phyloP scores from a whole-genome alignment of 2,329 filamentous ascomycete species.

The Metarhizium humberi region DNA sequence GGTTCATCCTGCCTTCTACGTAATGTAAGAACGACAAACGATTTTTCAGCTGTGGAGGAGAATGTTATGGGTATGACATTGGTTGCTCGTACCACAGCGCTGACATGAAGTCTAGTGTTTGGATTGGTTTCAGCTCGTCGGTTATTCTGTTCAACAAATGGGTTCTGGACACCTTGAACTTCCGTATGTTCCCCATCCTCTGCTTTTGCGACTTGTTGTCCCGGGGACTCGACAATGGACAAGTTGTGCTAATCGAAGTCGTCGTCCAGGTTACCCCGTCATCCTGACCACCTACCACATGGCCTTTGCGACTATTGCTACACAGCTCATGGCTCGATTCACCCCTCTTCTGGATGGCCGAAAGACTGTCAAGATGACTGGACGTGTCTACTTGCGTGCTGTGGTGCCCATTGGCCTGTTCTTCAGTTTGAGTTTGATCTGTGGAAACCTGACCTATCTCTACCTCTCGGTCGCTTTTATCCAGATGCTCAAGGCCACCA shows the following conservation, averaged over 20 bases:
- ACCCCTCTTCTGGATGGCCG: constrained; percentile 86
- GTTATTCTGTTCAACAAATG: constrained; percentile 99
- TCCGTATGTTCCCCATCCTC: constrained; percentile 37
- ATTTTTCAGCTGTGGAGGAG: not conserved
- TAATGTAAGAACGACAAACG: constrained; percentile 42
- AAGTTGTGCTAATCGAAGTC: not conserved
- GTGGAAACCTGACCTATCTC: constrained; percentile 89
- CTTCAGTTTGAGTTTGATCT: constrained; percentile 94
- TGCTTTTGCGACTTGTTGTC: constrained; percentile 1
- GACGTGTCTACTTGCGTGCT: constrained; percentile 81
- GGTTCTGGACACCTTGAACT: constrained; percentile 78
- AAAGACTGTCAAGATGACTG: constrained; percentile 96
- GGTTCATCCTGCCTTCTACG: constrained; percentile 79
- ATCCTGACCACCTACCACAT: constrained; percentile 95
- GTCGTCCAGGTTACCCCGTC: constrained; percentile 52
- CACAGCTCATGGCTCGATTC: constrained; percentile 83
- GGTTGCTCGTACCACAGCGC: not conserved
- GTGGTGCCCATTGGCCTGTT: constrained; percentile 93
- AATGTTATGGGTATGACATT: not conserved
- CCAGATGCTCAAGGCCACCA: constrained; percentile 99
- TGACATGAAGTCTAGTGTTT: constrained; percentile 48
- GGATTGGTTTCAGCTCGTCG: constrained; percentile 86
- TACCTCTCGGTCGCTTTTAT: constrained; percentile 96
- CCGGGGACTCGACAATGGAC: not conserved
- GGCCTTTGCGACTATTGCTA: constrained; percentile 86